Evolutionary conservation across 371 early-diverging fungal genomes (phyloP), one percentile per base, ranked within the genome.

Genomic region (Circinella umbellata): DNA sequence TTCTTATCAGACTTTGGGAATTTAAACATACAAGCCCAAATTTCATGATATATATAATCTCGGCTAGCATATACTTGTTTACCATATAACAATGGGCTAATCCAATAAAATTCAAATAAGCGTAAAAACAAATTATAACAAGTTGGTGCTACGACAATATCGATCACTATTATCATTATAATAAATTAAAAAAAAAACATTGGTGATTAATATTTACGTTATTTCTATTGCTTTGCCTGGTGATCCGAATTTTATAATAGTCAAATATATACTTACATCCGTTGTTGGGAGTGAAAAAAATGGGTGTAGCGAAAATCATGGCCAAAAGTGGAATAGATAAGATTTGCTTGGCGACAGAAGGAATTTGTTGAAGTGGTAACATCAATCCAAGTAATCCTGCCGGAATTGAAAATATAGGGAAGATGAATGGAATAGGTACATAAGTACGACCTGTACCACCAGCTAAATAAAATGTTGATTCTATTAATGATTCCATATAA

Each of bases 1-100:
- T 76, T 27, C 27, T 27, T 74, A n/a, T 34, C 27, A 7, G 57
- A 4, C 27, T 57, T 57, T 11, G 82, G 82, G 57, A 82, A 82
- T 4, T 57, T 78, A 20, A 80, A 75, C 46, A 82, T 15, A 49
- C 72, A 73, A 34, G 74, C 57, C 80, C 80, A 82, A 18, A 82
- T 69, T 17, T 82, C 82, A 8, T 65, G 68, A 61, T 73, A 71
- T 4, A 82, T 64, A 10, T 70, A 71, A 27, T 74, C 68, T 5
- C 57, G 5, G 17, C 70, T 42, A 11, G 75, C 64, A 60, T 82
- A 79, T 36, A 64, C 80, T 13, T 69, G 72, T 34, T 73, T 53
- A 14, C 72, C 63, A 39, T 80, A 72, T 8, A 82, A 66, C 13
- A 78, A 7, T 7, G 82, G 82, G 0, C 73, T 69, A 11, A 78